These are phyloP conservation scores for Saprolegnia diclina DNA, from an alignment of 352 stramenopile species.

Conservation along the genomic window DNA sequence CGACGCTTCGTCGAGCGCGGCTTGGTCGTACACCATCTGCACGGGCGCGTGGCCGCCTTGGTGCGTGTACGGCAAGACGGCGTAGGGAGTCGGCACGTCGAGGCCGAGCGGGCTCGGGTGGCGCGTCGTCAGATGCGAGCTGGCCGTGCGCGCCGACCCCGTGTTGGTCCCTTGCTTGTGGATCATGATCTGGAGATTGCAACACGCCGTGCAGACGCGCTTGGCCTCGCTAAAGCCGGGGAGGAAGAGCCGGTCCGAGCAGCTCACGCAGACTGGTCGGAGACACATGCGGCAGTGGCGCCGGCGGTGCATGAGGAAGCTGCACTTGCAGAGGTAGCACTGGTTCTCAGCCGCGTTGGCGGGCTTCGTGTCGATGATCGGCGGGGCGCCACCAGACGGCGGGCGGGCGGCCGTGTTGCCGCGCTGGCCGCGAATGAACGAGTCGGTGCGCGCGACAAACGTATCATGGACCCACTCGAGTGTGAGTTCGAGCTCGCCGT, in stretches of 20 bases:
- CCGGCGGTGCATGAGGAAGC: slow-evolving; percentile 71
- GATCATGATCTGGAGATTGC: slow-evolving; percentile 83
- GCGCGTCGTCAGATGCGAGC: neutral
- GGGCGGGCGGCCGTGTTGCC: slow-evolving; percentile 3
- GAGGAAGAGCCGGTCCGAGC: slow-evolving; percentile 79
- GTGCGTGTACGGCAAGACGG: neutral
- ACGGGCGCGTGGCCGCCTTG: neutral
- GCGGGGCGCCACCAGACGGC: neutral
- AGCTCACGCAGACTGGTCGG: slow-evolving; percentile 75
- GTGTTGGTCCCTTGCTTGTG: slow-evolving; percentile 52
- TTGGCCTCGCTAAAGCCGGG: slow-evolving; percentile 84
- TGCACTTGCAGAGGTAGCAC: slow-evolving; percentile 79
- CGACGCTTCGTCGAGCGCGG: slow-evolving; percentile 19
- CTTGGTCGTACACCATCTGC: slow-evolving; percentile 2
- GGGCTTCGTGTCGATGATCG: slow-evolving; percentile 17
- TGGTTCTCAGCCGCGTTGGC: slow-evolving; percentile 37
- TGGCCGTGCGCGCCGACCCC: neutral
- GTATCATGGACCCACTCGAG: slow-evolving; percentile 87
- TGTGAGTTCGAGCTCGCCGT: slow-evolving; percentile 83
- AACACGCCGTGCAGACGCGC: slow-evolving; percentile 77
- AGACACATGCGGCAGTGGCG: slow-evolving; percentile 84
- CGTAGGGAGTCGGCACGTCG: slow-evolving; percentile 1
- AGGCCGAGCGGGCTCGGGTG: neutral
- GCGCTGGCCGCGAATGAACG: slow-evolving; percentile 70
- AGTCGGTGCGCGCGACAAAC: slow-evolving; percentile 82